A percentile compares a stretch with the other conserved stretches of the same genome.
phyloP scores from a whole-genome alignment of 2,329 filamentous ascomycete genomes.

The Sclerotinia borealis region DNA sequence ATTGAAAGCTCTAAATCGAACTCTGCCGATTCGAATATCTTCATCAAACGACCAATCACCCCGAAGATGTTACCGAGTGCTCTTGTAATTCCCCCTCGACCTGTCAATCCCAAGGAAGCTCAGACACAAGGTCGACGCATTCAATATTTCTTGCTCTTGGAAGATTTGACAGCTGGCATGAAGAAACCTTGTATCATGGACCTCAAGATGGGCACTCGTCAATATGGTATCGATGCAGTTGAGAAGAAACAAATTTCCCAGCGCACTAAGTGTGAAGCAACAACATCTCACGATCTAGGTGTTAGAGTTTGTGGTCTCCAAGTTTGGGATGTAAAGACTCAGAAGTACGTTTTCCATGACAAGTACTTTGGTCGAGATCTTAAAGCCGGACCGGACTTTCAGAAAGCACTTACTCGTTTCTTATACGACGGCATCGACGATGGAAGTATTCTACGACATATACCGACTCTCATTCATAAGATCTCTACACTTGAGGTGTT shows the following conservation, averaged over 20 bases:
- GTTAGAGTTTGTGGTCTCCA: conserved; percentile 94
- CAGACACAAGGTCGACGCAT: conserved; percentile 63
- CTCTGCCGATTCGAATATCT: background rate
- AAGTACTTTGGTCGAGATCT: conserved; percentile 93
- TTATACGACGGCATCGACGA: conserved; percentile 84
- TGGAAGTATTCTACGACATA: conserved; percentile 74
- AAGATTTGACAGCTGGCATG: conserved; percentile 96
- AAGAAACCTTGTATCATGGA: conserved; percentile 94
- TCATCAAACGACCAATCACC: background rate
- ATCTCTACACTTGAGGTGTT: conserved; percentile 77
- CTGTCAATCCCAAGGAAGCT: conserved; percentile 72
- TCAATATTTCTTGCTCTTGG: conserved; percentile 86
- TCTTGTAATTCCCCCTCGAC: conserved; percentile 38
- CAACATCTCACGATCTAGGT: conserved; percentile 84
- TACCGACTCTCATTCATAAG: conserved; percentile 81
- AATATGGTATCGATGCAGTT: conserved; percentile 88
- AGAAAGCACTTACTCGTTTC: conserved; percentile 80
- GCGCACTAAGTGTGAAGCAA: conserved; percentile 83
- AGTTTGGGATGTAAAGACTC: conserved; percentile 81
- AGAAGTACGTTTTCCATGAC: conserved; percentile 91
- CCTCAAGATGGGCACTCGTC: conserved; percentile 96
- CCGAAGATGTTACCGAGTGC: background rate
- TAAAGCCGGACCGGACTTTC: conserved; percentile 82
- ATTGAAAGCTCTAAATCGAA: background rate
- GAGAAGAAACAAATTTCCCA: conserved; percentile 93